Conservation (phyloP, 164 flowering plant genomes). For the Nelumbo lutea region DNA sequence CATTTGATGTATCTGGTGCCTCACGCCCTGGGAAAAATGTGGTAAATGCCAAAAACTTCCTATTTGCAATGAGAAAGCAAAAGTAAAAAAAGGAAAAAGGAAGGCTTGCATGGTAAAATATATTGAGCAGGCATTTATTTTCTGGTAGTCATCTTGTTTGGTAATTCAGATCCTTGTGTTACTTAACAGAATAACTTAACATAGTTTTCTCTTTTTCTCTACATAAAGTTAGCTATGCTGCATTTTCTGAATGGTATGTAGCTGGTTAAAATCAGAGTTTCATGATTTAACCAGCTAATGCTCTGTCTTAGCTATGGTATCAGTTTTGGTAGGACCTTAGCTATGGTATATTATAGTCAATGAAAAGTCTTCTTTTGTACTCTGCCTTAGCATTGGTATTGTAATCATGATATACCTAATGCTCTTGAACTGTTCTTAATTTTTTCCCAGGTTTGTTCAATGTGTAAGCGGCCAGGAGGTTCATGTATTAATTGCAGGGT, state of each 20-base stretch:
- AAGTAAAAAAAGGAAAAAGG: not conserved
- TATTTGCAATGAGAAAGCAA: not conserved
- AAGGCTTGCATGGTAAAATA: not conserved
- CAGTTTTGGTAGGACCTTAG: too few relatives aligned
- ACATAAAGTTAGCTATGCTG: not conserved
- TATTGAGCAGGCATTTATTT: not conserved
- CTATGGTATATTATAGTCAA: not conserved
- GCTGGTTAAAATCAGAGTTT: too few relatives aligned
- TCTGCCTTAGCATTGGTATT: not conserved
- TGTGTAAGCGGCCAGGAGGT: constrained; percentile 58
- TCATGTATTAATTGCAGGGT: constrained; percentile 52
- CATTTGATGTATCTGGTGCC: constrained; percentile 68
- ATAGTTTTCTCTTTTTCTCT: not conserved
- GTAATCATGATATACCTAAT: constrained; percentile 2
- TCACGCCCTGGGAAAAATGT: constrained; percentile 22
- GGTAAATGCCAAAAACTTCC: constrained; percentile 25
- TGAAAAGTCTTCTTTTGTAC: not conserved
- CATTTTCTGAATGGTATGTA: not conserved
- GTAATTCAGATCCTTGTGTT: not conserved
- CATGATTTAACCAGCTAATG: too few relatives aligned
- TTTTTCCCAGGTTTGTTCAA: constrained; percentile 46
- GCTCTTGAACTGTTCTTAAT: not conserved
- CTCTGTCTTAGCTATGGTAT: too few relatives aligned
- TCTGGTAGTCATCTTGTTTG: not conserved
- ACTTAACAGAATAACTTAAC: not conserved